A percentile compares a stretch with the other conserved stretches of the same genome.
Conservation (phyloP, 441 rosid species). For the Viola pubescens region DNA sequence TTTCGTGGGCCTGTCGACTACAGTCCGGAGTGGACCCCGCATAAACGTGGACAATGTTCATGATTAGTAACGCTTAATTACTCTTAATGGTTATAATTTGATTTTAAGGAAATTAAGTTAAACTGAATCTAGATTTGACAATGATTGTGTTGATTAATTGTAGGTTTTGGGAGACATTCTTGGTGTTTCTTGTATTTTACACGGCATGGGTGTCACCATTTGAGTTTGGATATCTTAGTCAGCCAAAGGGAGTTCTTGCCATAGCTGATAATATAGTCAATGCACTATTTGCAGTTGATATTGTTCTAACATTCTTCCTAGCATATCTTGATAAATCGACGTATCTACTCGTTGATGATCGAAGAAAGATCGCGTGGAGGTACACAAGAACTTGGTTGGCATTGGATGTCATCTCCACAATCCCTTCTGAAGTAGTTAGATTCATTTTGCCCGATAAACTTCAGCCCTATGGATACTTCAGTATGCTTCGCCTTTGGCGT, state of each 20-base stretch:
- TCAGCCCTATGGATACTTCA: slow-evolving; percentile 56
- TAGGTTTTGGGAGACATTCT: slow-evolving; percentile 66
- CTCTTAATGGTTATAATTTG: no score
- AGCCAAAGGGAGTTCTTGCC: slow-evolving; percentile 38
- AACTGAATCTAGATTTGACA: no score
- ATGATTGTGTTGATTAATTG: neutral
- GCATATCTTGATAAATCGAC: slow-evolving; percentile 70
- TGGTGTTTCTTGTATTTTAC: slow-evolving; percentile 69
- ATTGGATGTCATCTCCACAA: slow-evolving; percentile 61
- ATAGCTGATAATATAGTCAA: slow-evolving; percentile 58
- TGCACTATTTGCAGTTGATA: slow-evolving; percentile 56
- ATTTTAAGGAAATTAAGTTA: no score
- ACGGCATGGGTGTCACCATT: slow-evolving; percentile 91
- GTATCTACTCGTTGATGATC: slow-evolving; percentile 57
- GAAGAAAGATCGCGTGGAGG: slow-evolving; percentile 52
- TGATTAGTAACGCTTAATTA: no score
- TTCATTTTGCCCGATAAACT: slow-evolving; percentile 39
- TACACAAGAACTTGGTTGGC: slow-evolving; percentile 48
- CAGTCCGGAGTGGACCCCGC: no score
- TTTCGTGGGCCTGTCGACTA: no score
- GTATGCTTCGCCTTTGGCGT: slow-evolving; percentile 91
- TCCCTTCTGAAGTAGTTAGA: slow-evolving; percentile 57
- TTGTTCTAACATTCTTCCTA: slow-evolving; percentile 67
- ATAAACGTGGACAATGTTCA: no score
- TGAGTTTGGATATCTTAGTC: slow-evolving; percentile 59